A percentile compares a stretch with the other conserved stretches of the same genome.
These are phyloP conservation scores for Chrysanthemum lavandulifolium DNA, from an alignment of 129 eudicot genomes.

Conservation along the genomic window DNA sequence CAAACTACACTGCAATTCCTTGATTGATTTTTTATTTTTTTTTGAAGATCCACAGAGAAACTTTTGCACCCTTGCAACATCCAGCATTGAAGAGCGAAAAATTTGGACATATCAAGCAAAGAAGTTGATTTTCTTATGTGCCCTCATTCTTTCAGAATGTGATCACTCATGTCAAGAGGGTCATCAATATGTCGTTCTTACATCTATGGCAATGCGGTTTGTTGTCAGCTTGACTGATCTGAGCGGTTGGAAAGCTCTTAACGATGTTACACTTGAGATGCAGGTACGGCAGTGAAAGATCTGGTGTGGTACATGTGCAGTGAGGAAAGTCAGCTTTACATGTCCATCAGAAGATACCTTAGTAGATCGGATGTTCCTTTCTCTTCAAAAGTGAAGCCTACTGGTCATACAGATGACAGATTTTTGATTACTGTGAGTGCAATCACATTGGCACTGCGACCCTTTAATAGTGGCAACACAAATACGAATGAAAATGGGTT, in stretches of 20 bases:
- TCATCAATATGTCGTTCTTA: constrained; percentile 49
- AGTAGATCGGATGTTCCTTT: constrained; percentile 48
- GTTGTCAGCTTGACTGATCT: constrained; percentile 68
- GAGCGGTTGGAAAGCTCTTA: constrained; percentile 63
- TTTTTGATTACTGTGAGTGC: constrained; percentile 87
- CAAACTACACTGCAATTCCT: constrained; percentile 18
- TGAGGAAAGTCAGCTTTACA: constrained; percentile 56
- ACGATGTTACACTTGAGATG: constrained; percentile 42
- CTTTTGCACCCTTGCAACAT: constrained; percentile 67
- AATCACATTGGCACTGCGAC: constrained; percentile 74
- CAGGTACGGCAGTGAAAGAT: constrained; percentile 60
- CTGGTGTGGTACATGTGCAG: constrained; percentile 70
- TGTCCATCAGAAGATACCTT: constrained; percentile 67
- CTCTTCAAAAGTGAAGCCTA: constrained; percentile 28
- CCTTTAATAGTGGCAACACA: constrained; percentile 50
- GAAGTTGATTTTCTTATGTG: constrained; percentile 70
- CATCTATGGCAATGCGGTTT: constrained; percentile 84
- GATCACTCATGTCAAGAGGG: constrained; percentile 46
- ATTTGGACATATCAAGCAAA: constrained; percentile 75
- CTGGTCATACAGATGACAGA: constrained; percentile 60
- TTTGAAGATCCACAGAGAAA: constrained; percentile 65
- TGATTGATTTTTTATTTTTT: background rate
- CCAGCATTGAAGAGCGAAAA: constrained; percentile 57
- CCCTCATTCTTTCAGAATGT: constrained; percentile 63
- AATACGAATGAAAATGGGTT: constrained; percentile 34